Percentiles rank a stretch among this genome's conserved stretches.
Conservation (phyloP, 2,329 filamentous ascomycete species). For the Fusarium nelsonii region DNA sequence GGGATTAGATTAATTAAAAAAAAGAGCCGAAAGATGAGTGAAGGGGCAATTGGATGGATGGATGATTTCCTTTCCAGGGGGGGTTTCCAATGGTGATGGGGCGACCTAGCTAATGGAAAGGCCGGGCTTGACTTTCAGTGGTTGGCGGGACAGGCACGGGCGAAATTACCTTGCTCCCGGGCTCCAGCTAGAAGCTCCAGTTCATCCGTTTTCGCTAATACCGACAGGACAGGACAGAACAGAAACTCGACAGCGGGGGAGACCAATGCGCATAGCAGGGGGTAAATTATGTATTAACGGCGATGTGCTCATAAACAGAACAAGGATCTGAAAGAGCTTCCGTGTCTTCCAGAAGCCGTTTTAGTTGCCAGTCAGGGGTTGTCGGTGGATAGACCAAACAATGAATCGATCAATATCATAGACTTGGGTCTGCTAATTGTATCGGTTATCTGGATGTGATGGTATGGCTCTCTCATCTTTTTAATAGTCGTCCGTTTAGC, state of each 20-base stretch:
- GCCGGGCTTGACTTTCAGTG: slow-evolving; percentile 31
- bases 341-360: slow-evolving; percentile 33
- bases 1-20: slow-evolving; percentile 36
- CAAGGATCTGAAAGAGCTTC: slow-evolving; percentile 28
- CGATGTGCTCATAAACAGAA: slow-evolving; percentile 15
- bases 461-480: background rate
- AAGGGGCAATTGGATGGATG: slow-evolving; percentile 46
- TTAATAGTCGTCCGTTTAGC: background rate
- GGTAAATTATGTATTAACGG: slow-evolving; percentile 15
- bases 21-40: slow-evolving; percentile 25
- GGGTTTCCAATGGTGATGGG: slow-evolving; percentile 44
- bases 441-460: slow-evolving; percentile 9
- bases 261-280: slow-evolving; percentile 28
- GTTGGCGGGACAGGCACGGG: slow-evolving; percentile 42
- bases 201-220: slow-evolving; percentile 27
- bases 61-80: slow-evolving; percentile 48
- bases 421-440: background rate
- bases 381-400: slow-evolving; percentile 7
- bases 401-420: slow-evolving; percentile 5
- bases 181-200: slow-evolving; percentile 18
- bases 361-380: slow-evolving; percentile 12
- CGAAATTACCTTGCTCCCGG: slow-evolving; percentile 44
- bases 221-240: background rate
- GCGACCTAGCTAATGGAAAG: slow-evolving; percentile 25
- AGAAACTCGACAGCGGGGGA: slow-evolving; percentile 7